These are phyloP conservation scores for Nicotiana knightiana DNA, from an alignment of 257 asterid species.

Conservation along the genomic window DNA sequence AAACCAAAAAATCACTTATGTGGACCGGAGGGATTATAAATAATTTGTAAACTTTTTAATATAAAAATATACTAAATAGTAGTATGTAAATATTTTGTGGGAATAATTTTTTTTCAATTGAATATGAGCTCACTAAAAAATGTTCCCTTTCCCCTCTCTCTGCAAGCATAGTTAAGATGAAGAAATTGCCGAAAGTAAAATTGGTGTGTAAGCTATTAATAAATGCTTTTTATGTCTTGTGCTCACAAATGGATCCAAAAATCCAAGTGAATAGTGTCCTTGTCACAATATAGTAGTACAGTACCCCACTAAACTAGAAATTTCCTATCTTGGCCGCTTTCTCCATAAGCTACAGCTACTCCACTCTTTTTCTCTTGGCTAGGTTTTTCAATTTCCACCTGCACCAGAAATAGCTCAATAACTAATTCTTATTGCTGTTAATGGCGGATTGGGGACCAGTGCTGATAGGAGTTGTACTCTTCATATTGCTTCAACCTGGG, in stretches of 20 bases:
- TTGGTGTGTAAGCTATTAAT: not conserved
- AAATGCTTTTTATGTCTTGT: not conserved
- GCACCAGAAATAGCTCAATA: not conserved
- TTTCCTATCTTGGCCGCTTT: not conserved
- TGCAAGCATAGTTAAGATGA: not conserved
- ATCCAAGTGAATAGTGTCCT: not conserved
- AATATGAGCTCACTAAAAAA: not conserved
- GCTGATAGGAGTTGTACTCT: conserved; percentile 73
- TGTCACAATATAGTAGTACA: not conserved
- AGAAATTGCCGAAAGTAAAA: not conserved
- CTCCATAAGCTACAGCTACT: not conserved
- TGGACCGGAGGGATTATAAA: too few relatives aligned
- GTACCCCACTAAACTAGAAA: not conserved
- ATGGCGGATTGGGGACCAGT: conserved; percentile 98
- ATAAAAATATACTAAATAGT: too few relatives aligned
- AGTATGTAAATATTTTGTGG: too few relatives aligned
- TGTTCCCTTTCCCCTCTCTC: not conserved
- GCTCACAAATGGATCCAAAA: not conserved
- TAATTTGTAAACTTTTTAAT: too few relatives aligned
- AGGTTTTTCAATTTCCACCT: not conserved
- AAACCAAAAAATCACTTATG: too few relatives aligned
- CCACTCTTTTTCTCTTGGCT: not conserved
- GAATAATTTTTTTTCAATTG: not conserved
- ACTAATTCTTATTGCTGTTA: not conserved
- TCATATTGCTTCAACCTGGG: conserved; percentile 70